Conservation (phyloP, 768 basidiomycete genomes). For the Naganishia vishniacii region DNA sequence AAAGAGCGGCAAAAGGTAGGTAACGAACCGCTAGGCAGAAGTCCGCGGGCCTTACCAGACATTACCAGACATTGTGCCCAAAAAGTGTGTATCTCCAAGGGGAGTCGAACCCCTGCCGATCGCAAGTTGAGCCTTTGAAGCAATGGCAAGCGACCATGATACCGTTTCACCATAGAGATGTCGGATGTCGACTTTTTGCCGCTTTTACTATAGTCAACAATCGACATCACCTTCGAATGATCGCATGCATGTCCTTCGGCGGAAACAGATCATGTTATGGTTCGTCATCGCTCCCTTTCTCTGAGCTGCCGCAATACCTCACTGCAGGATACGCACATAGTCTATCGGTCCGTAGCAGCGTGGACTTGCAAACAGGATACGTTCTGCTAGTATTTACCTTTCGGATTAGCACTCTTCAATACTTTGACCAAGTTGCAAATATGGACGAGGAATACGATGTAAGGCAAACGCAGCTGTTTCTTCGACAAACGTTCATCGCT, state of each 20-base stretch:
- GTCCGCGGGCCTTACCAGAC: too few relatives aligned
- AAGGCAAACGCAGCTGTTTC: slow-evolving; percentile 30
- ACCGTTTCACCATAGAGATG: slow-evolving; percentile 24
- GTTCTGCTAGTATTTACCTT: too few relatives aligned
- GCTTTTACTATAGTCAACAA: too few relatives aligned
- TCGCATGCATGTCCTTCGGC: too few relatives aligned
- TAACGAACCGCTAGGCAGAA: too few relatives aligned
- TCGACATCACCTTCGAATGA: too few relatives aligned
- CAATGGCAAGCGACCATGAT: slow-evolving; percentile 22
- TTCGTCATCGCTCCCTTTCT: background rate
- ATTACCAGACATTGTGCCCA: too few relatives aligned
- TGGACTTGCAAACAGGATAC: too few relatives aligned
- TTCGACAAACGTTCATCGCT: slow-evolving; percentile 6
- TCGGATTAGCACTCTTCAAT: too few relatives aligned
- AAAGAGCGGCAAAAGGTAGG: too few relatives aligned
- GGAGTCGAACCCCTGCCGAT: slow-evolving; percentile 24
- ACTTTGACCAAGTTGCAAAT: slow-evolving; percentile 33
- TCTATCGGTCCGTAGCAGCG: background rate
- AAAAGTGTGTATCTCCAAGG: slow-evolving; percentile 15
- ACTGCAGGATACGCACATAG: background rate
- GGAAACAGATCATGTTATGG: too few relatives aligned
- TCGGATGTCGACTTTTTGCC: background rate
- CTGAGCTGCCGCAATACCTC: background rate
- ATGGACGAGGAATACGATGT: slow-evolving; percentile 99
- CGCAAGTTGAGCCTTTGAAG: slow-evolving; percentile 20